Conservation (phyloP, 1,284 basidiomycete genomes). For the Blastosporella zonata region DNA sequence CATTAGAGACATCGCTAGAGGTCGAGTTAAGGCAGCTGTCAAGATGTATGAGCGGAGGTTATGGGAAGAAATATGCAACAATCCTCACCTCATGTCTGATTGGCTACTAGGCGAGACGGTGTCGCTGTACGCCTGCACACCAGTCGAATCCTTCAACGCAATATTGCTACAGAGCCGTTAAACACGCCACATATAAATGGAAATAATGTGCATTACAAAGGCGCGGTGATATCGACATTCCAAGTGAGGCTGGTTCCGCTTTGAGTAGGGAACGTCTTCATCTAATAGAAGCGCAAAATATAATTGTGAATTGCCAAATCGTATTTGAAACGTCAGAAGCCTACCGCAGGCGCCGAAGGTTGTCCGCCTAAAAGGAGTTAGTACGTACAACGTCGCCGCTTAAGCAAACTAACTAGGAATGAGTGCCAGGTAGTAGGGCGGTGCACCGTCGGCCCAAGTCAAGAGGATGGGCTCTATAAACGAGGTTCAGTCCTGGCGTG, state of each 20-base stretch:
- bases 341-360: conserved; percentile 49
- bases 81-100: conserved; percentile 35
- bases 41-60: not conserved
- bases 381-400: not conserved
- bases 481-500: not conserved
- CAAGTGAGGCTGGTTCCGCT: conserved; percentile 53
- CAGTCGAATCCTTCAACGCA: conserved; percentile 58
- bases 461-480: conserved; percentile 55
- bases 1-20: conserved; percentile 12
- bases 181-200: not conserved
- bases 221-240: conserved; percentile 50
- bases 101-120: conserved; percentile 49
- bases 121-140: conserved; percentile 53
- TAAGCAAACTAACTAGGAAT: conserved; percentile 51
- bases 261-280: conserved; percentile 53
- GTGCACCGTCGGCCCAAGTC: conserved; percentile 50
- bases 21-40: conserved; percentile 24
- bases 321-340: conserved; percentile 15
- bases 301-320: not conserved
- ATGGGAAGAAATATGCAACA: not conserved
- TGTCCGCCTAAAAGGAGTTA: conserved; percentile 47
- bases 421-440: conserved; percentile 66
- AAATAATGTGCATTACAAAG: conserved; percentile 44
- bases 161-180: conserved; percentile 40
- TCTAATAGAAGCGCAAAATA: conserved; percentile 29